Evolutionary conservation across 2,329 filamentous ascomycete genomes (phyloP), one percentile per base, ranked within the genome.

Genomic region (Aspergillus sp.): DNA sequence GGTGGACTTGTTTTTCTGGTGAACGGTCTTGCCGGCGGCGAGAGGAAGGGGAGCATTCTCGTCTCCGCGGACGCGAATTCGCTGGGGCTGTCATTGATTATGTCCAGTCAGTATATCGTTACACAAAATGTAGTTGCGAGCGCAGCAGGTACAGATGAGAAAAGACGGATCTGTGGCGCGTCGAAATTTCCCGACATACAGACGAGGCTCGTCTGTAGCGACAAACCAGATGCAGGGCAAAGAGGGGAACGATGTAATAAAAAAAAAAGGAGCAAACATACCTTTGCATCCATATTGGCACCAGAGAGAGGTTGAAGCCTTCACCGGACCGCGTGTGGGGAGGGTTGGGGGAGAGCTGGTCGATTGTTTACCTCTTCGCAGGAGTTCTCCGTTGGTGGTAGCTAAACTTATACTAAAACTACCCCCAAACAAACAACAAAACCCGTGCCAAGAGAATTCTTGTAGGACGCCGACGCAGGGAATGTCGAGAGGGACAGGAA

Each of bases 1-100:
- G 36, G 83, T 87, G 9, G 92, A 96, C 77, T 96, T 96, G 78
- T 92, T 89, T 63, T 90, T 89, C 69, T 92, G 88, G 68, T 96
- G 91, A 62, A 92, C 79, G 55, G 84, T 79, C 73, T 87, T 87
- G 66, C 84, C 84, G 61, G 81, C 64, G 55, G 73, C 71, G 49
- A 74, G 76, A 56, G 80, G 74, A 56, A 82, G 78, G 53, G 81
- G 75, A 60, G 82, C 77, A 75, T 95, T 95, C 77, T 96, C 91
- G 78, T 92, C 89, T 55, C 80, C 80, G 72, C 83, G 82, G 69
- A 84, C 80, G 74, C 85, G 84, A 73, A 87, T 76, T 76, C 90
- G 85, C 75, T 90, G 89, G 63, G 90, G 90, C 91, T 94, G 71
- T 56, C 64, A 54, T 55, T 55, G 49, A 60, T 52, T 4, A 18